A percentile compares a stretch with the other conserved stretches of the same genome.
phyloP scores from a whole-genome alignment of 768 basidiomycete species.

The Tulasnella sp. region DNA sequence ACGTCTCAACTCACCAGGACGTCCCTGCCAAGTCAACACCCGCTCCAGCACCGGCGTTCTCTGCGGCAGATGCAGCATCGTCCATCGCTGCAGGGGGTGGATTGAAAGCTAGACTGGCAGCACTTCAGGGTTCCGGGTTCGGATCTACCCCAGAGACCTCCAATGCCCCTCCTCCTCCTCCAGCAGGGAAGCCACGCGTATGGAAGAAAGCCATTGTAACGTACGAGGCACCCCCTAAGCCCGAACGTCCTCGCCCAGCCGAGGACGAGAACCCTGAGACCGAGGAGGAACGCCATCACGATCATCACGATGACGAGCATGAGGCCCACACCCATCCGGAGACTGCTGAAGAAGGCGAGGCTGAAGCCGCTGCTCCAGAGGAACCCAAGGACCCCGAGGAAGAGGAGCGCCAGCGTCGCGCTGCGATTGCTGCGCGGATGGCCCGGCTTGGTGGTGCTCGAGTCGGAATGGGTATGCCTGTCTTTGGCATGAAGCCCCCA shows the following conservation, averaged over 20 bases:
- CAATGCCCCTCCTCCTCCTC: conserved; percentile 41
- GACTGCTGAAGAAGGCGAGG: background rate
- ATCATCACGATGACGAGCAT: conserved; percentile 4
- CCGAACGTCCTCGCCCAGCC: background rate
- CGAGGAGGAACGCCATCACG: conserved; percentile 6
- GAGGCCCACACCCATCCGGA: background rate
- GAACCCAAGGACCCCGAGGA: conserved; percentile 31
- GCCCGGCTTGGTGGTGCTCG: conserved; percentile 80
- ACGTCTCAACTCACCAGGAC: background rate
- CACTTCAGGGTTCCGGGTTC: conserved; percentile 76
- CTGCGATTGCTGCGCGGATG: conserved; percentile 86
- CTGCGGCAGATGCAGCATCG: conserved; percentile 6
- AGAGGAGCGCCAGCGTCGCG: conserved; percentile 66
- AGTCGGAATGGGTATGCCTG: conserved; percentile 81
- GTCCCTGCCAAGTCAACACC: background rate
- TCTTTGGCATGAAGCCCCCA: conserved; percentile 52
- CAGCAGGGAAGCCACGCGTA: conserved; percentile 52
- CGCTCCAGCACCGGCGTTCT: background rate
- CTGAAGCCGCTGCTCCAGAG: conserved; percentile 9
- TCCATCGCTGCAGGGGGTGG: conserved; percentile 42
- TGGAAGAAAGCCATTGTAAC: conserved; percentile 69
- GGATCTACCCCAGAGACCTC: conserved; percentile 37
- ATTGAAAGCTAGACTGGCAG: conserved; percentile 91
- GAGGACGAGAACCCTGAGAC: conserved; percentile 3
- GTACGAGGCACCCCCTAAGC: conserved; percentile 31